Evolutionary conservation across 1,139 yeast species (phyloP), one percentile per base, ranked within the genome.

Genomic region (Hemisphaericaspora subhashii): DNA sequence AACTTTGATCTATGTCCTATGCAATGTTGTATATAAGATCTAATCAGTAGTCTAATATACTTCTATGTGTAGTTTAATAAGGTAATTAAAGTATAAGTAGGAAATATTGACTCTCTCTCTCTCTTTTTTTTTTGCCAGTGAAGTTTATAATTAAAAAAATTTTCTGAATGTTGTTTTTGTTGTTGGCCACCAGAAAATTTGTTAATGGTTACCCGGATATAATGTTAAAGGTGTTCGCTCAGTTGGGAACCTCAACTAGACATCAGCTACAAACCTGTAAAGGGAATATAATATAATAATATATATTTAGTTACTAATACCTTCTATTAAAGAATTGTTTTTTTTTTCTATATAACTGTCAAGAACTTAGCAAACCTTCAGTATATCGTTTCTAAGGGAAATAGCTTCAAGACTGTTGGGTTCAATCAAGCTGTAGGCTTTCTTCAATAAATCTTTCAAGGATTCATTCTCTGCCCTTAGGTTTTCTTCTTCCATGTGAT

Each of bases 21-120:
- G 30, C 23, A 18, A 18, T 12, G n/a, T n/a, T 28, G 33, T 37
- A 33, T 48, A 44, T 46, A 46, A 55, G 64, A 59, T 59, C 64
- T 59, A 59, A 55, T 59, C 63, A 59, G 64, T 59, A 59, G 64
- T 59, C 64, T 54, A 60, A 41, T 31, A 29, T 17, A 29, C 32
- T 29, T 12, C 12, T 17, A 15, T 12, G 24, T 22, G n/a, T 23
- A 6, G 11, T 23, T 4, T 23, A 6, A 9, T 23, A 23, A 8
- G 25, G n/a, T n/a, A n/a, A n/a, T n/a, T n/a, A n/a, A n/a, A n/a
- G n/a, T n/a, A n/a, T n/a, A n/a, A n/a, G n/a, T n/a, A n/a, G n/a
- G n/a, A n/a, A n/a, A n/a, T n/a, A n/a, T n/a, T n/a, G n/a, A n/a
- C n/a, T n/a, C n/a, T n/a, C n/a, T n/a, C n/a, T n/a, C n/a, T n/a